Evolutionary conservation across 1,139 yeast species (phyloP).

Genomic region (Sugiyamaella pinicola): DNA sequence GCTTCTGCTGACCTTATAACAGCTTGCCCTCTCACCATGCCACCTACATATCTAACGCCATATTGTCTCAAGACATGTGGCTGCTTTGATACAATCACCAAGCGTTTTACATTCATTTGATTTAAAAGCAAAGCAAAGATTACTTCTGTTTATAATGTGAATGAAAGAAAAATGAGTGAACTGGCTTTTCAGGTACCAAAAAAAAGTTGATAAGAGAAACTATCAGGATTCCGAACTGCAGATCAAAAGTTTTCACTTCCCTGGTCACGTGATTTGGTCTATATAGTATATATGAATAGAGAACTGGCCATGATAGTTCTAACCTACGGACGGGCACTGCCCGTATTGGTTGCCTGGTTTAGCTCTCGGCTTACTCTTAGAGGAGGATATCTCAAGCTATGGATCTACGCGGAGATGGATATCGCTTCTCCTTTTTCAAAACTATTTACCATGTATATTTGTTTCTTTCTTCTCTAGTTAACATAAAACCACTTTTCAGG

Average conservation of each 20-base stretch:
- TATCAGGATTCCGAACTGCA: background rate
- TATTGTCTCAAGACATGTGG: background rate
- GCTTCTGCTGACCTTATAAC: background rate
- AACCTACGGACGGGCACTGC: too few species aligned
- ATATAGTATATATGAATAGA: too few species aligned
- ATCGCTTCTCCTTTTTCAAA: too few species aligned
- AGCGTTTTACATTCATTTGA: background rate
- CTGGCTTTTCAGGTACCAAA: too few species aligned
- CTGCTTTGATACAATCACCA: background rate
- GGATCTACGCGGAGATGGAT: too few species aligned
- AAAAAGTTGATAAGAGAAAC: too few species aligned
- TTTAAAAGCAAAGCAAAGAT: too few species aligned
- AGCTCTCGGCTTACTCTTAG: too few species aligned
- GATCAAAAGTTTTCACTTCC: too few species aligned
- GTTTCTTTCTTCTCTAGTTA: background rate
- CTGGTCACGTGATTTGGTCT: background rate
- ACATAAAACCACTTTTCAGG: constrained; percentile 20
- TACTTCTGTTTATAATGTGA: background rate
- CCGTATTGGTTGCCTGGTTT: background rate
- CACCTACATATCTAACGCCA: background rate
- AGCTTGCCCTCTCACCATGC: background rate
- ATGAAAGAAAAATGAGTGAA: background rate
- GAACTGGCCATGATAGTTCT: too few species aligned
- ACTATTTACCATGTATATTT: constrained; percentile 3
- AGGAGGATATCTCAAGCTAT: too few species aligned